Percentiles rank a stretch among this genome's conserved stretches.
phyloP scores from a whole-genome alignment of 2,329 filamentous ascomycete species.

The Beauveria scarabaeidicola region DNA sequence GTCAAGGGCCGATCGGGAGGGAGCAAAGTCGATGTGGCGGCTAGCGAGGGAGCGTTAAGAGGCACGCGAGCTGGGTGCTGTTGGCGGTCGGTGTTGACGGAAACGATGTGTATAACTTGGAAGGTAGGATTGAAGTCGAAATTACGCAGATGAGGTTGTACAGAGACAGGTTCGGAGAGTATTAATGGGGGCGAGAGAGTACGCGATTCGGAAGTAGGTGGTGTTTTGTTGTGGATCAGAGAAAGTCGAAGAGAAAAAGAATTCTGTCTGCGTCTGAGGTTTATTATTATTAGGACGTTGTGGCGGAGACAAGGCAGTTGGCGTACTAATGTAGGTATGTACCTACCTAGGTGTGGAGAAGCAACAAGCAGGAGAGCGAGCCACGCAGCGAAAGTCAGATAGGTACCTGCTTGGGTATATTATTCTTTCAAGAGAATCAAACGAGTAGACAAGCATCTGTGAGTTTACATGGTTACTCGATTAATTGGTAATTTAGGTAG shows the following conservation, averaged over 20 bases:
- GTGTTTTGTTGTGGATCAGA: slow-evolving; percentile 12
- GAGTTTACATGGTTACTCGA: too few relatives aligned
- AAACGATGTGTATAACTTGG: neutral
- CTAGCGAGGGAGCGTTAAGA: neutral
- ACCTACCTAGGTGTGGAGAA: slow-evolving; percentile 1
- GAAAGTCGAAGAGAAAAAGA: slow-evolving; percentile 3
- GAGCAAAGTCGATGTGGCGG: neutral
- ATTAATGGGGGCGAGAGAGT: neutral
- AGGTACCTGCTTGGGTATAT: neutral
- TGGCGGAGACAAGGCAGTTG: neutral
- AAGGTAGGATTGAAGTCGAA: neutral
- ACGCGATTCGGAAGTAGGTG: slow-evolving; percentile 1
- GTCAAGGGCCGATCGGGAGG: neutral
- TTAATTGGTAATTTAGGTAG: too few relatives aligned
- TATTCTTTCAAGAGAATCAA: neutral
- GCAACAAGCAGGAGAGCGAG: neutral
- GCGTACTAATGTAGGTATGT: too few relatives aligned
- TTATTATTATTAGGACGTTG: neutral
- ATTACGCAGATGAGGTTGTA: neutral
- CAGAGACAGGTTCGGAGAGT: neutral
- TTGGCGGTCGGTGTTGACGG: neutral
- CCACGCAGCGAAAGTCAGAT: neutral
- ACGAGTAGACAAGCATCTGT: neutral
- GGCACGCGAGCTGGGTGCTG: slow-evolving; percentile 7
- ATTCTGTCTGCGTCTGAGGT: slow-evolving; percentile 9